Evolutionary conservation across 768 basidiomycete species (phyloP).

Genomic region (Rhizopogon rudus): DNA sequence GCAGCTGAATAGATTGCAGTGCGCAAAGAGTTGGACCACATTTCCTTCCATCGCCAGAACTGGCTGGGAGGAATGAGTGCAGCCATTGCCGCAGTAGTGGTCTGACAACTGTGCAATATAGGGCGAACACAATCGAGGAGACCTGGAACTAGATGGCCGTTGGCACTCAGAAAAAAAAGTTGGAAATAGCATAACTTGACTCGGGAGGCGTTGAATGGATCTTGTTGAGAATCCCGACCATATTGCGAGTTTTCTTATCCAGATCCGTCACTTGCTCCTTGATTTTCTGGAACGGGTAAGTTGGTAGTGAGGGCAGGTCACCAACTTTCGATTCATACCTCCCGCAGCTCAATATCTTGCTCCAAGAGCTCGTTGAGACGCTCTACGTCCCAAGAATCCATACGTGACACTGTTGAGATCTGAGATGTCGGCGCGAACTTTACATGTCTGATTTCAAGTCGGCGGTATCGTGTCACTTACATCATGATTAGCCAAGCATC

Average conservation of each 20-base stretch:
- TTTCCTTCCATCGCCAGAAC: conserved; percentile 82
- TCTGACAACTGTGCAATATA: conserved; percentile 49
- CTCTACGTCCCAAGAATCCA: conserved; percentile 55
- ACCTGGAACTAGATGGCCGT: conserved; percentile 44
- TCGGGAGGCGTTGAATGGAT: conserved; percentile 69
- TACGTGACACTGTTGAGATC: conserved; percentile 17
- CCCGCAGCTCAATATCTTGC: conserved; percentile 56
- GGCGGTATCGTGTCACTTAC: too few species aligned
- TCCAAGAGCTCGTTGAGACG: conserved; percentile 57
- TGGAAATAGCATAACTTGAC: conserved; percentile 40
- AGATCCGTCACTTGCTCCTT: conserved; percentile 69
- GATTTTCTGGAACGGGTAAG: conserved; percentile 54
- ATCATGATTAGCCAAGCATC: too few species aligned
- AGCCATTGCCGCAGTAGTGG: conserved; percentile 47
- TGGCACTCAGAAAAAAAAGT: conserved; percentile 5
- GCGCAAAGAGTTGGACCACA: conserved; percentile 72
- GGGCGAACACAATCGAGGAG: conserved; percentile 56
- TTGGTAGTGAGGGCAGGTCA: background rate
- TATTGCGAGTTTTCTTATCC: conserved; percentile 68
- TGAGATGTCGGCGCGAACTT: too few species aligned
- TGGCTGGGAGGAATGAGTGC: conserved; percentile 62
- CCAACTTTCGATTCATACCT: conserved; percentile 40
- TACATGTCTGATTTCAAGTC: too few species aligned
- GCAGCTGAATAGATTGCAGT: conserved; percentile 62
- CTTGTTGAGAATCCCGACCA: conserved; percentile 73